These are phyloP conservation scores for Xylaria sp. DNA, from an alignment of 2,329 filamentous ascomycete species.

Conservation along the genomic window DNA sequence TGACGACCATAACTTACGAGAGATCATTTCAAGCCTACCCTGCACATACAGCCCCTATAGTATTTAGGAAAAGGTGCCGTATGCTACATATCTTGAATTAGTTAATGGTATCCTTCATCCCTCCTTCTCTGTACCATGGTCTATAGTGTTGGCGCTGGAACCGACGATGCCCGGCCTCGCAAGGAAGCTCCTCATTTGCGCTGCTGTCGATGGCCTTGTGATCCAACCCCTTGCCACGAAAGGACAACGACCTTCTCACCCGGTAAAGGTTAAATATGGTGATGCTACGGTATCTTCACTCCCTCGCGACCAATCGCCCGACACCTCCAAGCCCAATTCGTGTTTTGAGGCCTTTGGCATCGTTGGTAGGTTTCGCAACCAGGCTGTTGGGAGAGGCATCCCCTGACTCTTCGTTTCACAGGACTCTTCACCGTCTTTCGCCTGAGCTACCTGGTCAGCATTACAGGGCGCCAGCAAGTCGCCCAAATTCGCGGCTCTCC, in stretches of 20 bases:
- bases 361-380: slow-evolving; percentile 48
- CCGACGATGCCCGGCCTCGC: slow-evolving; percentile 72
- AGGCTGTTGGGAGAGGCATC: background rate
- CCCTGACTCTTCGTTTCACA: slow-evolving; percentile 42
- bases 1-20: background rate
- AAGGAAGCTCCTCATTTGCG: slow-evolving; percentile 79
- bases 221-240: slow-evolving; percentile 71
- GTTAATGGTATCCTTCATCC: slow-evolving; percentile 10
- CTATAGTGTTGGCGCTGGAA: slow-evolving; percentile 4
- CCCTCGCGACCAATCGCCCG: slow-evolving; percentile 49
- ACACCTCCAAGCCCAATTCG: slow-evolving; percentile 47
- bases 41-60: background rate
- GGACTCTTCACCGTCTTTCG: slow-evolving; percentile 83
- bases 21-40: background rate
- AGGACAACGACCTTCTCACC: slow-evolving; percentile 52
- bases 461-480: slow-evolving; percentile 84
- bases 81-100: background rate
- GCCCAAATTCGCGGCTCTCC: slow-evolving; percentile 82
- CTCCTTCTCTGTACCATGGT: slow-evolving; percentile 19
- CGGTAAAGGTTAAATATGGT: slow-evolving; percentile 72
- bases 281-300: slow-evolving; percentile 52
- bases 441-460: slow-evolving; percentile 81
- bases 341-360: slow-evolving; percentile 64
- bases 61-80: background rate
- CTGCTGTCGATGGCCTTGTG: slow-evolving; percentile 80